Conservation (phyloP, 352 stramenopile genomes). For the Poterioochromonas sp. region DNA sequence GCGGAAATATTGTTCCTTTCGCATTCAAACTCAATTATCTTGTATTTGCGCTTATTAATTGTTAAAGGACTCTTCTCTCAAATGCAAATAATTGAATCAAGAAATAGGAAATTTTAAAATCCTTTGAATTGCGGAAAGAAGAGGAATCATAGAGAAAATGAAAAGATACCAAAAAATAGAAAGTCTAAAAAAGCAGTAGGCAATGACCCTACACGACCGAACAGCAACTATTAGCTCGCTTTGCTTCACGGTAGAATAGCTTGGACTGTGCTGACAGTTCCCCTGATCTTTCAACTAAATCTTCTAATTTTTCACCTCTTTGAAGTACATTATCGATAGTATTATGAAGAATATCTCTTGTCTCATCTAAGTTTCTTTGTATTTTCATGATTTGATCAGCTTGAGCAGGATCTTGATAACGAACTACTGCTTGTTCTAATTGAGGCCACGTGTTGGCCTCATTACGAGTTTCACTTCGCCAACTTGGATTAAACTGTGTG, state of each 20-base stretch:
- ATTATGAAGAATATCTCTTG: conserved; percentile 95
- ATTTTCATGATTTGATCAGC: conserved; percentile 99
- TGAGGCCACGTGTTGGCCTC: conserved; percentile 75
- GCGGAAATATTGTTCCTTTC: too few species aligned
- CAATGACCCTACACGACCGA: conserved; percentile 57
- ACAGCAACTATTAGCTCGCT: conserved; percentile 98
- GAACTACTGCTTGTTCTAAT: conserved; percentile 77
- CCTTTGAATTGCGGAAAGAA: too few species aligned
- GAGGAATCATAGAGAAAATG: too few species aligned
- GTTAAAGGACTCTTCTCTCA: too few species aligned
- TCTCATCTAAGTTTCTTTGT: conserved; percentile 98
- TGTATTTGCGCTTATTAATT: too few species aligned
- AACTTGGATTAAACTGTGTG: conserved; percentile 55
- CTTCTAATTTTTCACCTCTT: conserved; percentile 94
- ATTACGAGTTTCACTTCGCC: conserved; percentile 42
- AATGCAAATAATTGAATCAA: too few species aligned
- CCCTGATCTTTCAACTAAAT: conserved; percentile 94
- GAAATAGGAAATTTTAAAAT: too few species aligned
- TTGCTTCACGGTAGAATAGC: conserved; percentile 99
- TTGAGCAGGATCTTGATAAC: conserved; percentile 94
- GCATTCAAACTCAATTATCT: too few species aligned
- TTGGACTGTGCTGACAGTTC: conserved; percentile 96
- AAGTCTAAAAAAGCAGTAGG: too few species aligned
- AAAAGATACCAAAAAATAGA: too few species aligned
- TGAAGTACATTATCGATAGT: conserved; percentile 98